Evolutionary conservation across 768 basidiomycete genomes (phyloP).

Genomic region (Suillus decipiens): DNA sequence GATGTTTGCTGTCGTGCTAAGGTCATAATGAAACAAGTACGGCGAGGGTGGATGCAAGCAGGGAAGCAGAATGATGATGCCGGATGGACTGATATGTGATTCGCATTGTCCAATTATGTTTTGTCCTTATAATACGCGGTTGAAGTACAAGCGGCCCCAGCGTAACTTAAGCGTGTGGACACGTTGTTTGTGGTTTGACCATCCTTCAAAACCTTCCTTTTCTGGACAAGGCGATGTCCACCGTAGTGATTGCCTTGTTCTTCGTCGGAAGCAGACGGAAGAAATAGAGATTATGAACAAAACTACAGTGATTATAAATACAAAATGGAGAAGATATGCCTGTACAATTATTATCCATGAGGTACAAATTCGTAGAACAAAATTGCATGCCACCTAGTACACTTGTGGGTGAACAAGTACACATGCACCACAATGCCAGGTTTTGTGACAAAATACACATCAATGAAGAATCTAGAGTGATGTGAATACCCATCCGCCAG

Average conservation of each 20-base stretch:
- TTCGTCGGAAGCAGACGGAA: conserved; percentile 3
- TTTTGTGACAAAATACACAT: background rate
- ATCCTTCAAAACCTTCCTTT: conserved; percentile 38
- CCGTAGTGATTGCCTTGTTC: conserved; percentile 27
- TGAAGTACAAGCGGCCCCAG: conserved; percentile 8
- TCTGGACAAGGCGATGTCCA: conserved; percentile 29
- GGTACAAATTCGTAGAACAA: conserved; percentile 19
- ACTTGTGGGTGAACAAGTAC: conserved; percentile 1
- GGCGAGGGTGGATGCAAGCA: background rate
- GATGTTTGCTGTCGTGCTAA: conserved; percentile 2
- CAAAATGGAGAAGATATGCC: conserved; percentile 15
- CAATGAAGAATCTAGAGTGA: conserved; percentile 8
- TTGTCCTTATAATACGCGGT: conserved; percentile 11
- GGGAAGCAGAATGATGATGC: background rate
- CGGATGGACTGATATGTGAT: background rate
- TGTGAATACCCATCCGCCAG: conserved; percentile 40
- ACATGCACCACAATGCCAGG: background rate
- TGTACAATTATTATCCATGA: conserved; percentile 8
- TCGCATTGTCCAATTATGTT: conserved; percentile 8
- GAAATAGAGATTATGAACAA: conserved; percentile 4
- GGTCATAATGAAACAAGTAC: background rate
- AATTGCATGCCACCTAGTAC: background rate
- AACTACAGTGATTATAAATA: conserved; percentile 16
- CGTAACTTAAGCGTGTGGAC: background rate
- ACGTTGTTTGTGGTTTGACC: conserved; percentile 13